Evolutionary conservation across 164 flowering plant genomes (phyloP).

Genomic region (Kalanchoe fedtschenkoi): DNA sequence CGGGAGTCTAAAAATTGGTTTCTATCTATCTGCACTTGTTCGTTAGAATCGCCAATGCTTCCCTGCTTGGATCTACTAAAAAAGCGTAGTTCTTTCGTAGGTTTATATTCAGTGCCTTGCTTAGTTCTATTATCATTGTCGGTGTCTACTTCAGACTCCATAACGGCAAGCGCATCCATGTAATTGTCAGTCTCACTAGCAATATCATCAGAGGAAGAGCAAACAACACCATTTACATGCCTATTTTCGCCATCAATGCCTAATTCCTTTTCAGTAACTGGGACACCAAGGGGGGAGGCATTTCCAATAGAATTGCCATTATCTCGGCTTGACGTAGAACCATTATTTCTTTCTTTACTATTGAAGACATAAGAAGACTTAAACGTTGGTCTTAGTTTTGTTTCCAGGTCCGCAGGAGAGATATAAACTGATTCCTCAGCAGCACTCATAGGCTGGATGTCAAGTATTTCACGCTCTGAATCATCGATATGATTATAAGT

Average conservation of each 20-base stretch:
- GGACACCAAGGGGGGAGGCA: slow-evolving; percentile 15
- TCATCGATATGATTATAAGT: slow-evolving; percentile 23
- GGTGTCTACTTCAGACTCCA: slow-evolving; percentile 77
- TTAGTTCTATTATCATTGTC: slow-evolving; percentile 11
- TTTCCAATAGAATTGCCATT: slow-evolving; percentile 17
- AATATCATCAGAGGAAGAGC: slow-evolving; percentile 50
- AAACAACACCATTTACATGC: slow-evolving; percentile 30
- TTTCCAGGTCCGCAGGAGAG: slow-evolving; percentile 26
- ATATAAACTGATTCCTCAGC: slow-evolving; percentile 17
- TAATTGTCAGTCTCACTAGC: slow-evolving; percentile 71
- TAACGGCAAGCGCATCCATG: slow-evolving; percentile 68
- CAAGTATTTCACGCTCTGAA: slow-evolving; percentile 34
- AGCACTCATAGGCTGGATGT: slow-evolving; percentile 34
- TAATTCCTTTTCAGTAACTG: slow-evolving; percentile 25
- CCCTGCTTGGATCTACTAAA: slow-evolving; percentile 12
- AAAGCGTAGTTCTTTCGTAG: slow-evolving; percentile 18
- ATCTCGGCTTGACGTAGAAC: slow-evolving; percentile 15
- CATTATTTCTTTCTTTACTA: slow-evolving; percentile 12
- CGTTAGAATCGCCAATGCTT: slow-evolving; percentile 28
- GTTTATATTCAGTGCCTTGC: slow-evolving; percentile 23
- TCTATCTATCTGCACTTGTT: slow-evolving; percentile 18
- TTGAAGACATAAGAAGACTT: slow-evolving; percentile 18
- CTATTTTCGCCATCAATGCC: slow-evolving; percentile 26
- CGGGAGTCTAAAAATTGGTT: slow-evolving; percentile 40
- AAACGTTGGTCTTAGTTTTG: slow-evolving; percentile 12